phyloP scores from a whole-genome alignment of 495 filamentous ascomycete species.

The Neurospora discreta region DNA sequence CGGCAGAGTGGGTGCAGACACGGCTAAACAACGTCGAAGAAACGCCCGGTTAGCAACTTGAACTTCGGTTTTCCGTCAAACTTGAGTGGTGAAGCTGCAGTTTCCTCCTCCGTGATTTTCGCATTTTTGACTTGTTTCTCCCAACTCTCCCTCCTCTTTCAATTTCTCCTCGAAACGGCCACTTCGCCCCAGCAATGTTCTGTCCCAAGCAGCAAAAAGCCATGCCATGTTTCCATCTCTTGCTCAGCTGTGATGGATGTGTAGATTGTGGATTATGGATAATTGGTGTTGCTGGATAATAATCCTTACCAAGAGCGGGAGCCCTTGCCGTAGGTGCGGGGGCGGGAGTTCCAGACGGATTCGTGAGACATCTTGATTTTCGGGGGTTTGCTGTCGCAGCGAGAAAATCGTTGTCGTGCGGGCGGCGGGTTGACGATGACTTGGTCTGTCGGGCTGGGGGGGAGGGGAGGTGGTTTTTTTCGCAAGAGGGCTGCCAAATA shows the following conservation, averaged over 20 bases:
- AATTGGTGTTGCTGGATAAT: not conserved
- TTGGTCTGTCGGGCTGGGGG: not conserved
- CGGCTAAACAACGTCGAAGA: slow-evolving; percentile 46
- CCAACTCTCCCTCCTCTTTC: not conserved
- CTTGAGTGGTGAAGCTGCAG: not conserved
- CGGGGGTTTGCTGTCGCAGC: slow-evolving; percentile 1
- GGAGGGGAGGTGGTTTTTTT: slow-evolving; percentile 7
- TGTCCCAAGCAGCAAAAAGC: not conserved
- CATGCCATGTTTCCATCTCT: not conserved
- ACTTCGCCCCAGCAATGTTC: not conserved
- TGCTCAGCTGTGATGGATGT: not conserved
- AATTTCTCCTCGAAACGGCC: not conserved
- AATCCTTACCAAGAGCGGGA: slow-evolving; percentile 69
- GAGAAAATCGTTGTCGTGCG: slow-evolving; percentile 3
- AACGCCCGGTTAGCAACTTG: slow-evolving; percentile 11
- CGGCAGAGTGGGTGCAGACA: slow-evolving; percentile 88
- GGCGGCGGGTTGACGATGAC: slow-evolving; percentile 7
- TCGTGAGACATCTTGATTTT: slow-evolving; percentile 85
- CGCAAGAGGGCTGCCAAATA: slow-evolving; percentile 11
- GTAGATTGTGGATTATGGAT: not conserved
- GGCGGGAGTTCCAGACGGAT: slow-evolving; percentile 97
- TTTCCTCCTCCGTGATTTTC: not conserved
- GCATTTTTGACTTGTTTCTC: not conserved
- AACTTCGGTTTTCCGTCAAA: slow-evolving; percentile 8
- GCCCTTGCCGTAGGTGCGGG: slow-evolving; percentile 93